phyloP scores from a whole-genome alignment of 2,329 filamentous ascomycete species.

The Didymella glomerata region DNA sequence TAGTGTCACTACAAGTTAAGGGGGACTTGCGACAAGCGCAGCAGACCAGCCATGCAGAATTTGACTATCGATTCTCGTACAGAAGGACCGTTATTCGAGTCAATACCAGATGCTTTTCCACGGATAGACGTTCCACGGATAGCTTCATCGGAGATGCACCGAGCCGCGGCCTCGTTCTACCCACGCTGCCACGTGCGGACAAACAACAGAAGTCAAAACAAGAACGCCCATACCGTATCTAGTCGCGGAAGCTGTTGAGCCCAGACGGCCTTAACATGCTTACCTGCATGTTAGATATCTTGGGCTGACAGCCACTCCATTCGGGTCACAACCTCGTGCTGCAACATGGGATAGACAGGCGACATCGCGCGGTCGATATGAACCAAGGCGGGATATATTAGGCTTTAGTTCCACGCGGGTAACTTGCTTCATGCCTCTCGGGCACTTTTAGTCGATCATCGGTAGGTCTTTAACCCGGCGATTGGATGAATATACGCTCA shows the following conservation, averaged over 20 bases:
- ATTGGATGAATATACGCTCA: conserved; percentile 32
- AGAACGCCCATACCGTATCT: not conserved
- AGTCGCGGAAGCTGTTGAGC: not conserved
- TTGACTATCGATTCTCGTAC: not conserved
- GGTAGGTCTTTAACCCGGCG: conserved; percentile 23
- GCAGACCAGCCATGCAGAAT: not conserved
- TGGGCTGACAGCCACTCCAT: not conserved
- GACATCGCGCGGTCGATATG: not conserved
- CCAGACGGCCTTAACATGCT: conserved; percentile 5
- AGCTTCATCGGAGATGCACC: not conserved
- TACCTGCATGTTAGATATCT: conserved; percentile 8
- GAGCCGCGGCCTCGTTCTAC: not conserved
- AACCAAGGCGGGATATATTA: conserved; percentile 22
- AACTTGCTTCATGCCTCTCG: conserved; percentile 6
- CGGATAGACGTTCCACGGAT: not conserved
- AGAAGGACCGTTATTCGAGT: not conserved
- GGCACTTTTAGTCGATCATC: conserved; percentile 22
- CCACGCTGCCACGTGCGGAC: conserved; percentile 3
- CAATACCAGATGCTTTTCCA: not conserved
- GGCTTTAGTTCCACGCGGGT: not conserved
- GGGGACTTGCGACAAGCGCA: not conserved
- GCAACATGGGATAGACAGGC: conserved; percentile 22
- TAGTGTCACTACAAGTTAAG: too few species aligned
- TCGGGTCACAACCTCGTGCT: conserved; percentile 20
- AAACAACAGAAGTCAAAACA: not conserved